phyloP scores from a whole-genome alignment of 495 filamentous ascomycete species.

The Trichoderma virens region DNA sequence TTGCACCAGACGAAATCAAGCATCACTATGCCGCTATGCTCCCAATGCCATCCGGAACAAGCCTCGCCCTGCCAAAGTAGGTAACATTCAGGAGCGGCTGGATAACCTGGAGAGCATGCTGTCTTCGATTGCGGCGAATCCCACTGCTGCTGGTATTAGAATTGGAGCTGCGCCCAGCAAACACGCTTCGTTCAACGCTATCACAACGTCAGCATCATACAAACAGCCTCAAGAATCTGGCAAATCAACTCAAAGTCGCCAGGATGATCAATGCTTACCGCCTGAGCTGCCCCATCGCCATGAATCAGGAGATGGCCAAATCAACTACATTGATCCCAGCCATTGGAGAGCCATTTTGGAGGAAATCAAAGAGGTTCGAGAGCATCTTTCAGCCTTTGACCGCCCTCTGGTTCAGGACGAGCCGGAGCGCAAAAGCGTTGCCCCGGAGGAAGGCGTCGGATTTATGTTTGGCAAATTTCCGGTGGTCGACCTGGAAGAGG shows the following conservation, averaged over 20 bases:
- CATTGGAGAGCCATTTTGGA: constrained; percentile 38
- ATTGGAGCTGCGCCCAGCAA: not conserved
- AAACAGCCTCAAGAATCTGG: not conserved
- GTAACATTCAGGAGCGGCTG: constrained; percentile 22
- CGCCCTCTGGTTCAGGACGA: constrained; percentile 9
- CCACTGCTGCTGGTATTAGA: constrained; percentile 6
- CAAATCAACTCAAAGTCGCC: not conserved
- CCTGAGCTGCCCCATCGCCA: constrained; percentile 13
- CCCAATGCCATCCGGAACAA: constrained; percentile 18
- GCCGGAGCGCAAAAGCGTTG: constrained; percentile 12
- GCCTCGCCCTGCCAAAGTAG: constrained; percentile 13
- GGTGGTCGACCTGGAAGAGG: not conserved
- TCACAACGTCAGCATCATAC: not conserved
- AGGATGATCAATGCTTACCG: not conserved
- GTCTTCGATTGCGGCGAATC: constrained; percentile 17
- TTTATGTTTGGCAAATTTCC: constrained; percentile 10
- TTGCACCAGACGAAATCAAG: constrained; percentile 22
- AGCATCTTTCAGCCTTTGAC: constrained; percentile 11
- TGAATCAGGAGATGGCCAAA: constrained; percentile 13
- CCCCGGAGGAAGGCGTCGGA: constrained; percentile 8
- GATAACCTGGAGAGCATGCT: constrained; percentile 28
- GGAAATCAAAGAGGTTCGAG: constrained; percentile 20
- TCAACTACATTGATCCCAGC: constrained; percentile 23
- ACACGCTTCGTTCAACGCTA: not conserved
- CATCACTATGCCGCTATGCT: constrained; percentile 22